Percentiles rank a stretch among this genome's conserved stretches.
Evolutionary conservation across 1,284 basidiomycete genomes (phyloP).

Genomic region (Sporisorium exsertum): DNA sequence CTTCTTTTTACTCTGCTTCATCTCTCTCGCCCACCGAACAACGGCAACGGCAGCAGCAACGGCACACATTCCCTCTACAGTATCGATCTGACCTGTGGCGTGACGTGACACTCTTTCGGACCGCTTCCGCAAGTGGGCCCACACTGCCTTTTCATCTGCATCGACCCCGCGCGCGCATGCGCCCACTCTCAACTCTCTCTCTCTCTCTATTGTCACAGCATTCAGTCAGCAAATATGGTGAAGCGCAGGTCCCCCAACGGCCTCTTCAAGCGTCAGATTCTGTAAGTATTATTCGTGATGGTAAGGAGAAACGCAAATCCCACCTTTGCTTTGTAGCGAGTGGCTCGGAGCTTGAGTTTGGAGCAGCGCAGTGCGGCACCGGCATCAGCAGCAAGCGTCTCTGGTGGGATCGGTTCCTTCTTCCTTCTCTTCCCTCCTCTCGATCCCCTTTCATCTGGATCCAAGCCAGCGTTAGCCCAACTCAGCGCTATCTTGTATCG

Average conservation of each 20-base stretch:
- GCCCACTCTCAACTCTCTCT: not conserved
- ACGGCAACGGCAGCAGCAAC: too few species aligned
- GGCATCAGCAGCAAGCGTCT: not conserved
- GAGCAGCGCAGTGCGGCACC: not conserved
- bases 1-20: not conserved
- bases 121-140: not conserved
- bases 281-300: constrained; percentile 9
- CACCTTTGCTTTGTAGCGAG: not conserved
- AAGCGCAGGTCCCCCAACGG: constrained; percentile 5
- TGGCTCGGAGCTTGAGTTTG: not conserved
- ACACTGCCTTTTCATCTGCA: not conserved
- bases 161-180: not conserved
- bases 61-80: too few species aligned
- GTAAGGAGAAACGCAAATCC: not conserved
- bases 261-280: constrained; percentile 19
- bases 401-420: not conserved
- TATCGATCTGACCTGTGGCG: not conserved
- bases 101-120: not conserved
- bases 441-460: not conserved
- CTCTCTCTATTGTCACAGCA: not conserved
- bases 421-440: not conserved
- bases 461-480: not conserved
- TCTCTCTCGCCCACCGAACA: not conserved
- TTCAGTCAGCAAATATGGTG: not conserved
- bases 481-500: not conserved